A percentile compares a stretch with the other conserved stretches of the same genome.
phyloP scores from a whole-genome alignment of 306 rosid genomes.

The Mucuna pruriens region DNA sequence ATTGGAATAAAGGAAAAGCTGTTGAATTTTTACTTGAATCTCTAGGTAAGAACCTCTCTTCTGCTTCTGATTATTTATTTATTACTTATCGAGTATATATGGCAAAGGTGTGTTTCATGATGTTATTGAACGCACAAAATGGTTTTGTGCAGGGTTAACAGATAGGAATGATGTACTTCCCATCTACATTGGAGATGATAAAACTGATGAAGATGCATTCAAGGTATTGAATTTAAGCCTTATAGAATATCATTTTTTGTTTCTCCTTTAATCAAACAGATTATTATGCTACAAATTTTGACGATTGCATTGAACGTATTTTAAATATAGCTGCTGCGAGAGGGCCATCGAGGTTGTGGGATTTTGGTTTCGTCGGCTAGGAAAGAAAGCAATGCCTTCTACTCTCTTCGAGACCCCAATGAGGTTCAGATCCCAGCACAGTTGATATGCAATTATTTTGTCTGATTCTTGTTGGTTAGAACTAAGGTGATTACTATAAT shows the following conservation, averaged over 20 bases:
- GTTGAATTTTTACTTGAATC: constrained; percentile 91
- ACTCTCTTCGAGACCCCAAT: constrained; percentile 75
- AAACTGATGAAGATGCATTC: constrained; percentile 93
- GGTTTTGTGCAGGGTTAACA: constrained; percentile 58
- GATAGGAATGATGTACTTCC: constrained; percentile 71
- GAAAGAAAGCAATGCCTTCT: constrained; percentile 82
- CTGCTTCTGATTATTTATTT: neutral
- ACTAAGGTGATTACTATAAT: neutral
- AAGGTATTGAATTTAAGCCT: constrained; percentile 56
- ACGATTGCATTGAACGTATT: neutral
- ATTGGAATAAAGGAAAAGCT: constrained; percentile 98
- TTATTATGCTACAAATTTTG: neutral
- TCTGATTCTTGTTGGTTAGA: constrained; percentile 2
- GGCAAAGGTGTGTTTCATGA: neutral
- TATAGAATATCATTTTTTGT: neutral
- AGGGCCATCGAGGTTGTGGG: constrained; percentile 73
- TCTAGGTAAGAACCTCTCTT: constrained; percentile 56
- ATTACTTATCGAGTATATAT: neutral
- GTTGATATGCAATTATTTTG: neutral
- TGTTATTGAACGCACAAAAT: neutral
- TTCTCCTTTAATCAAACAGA: neutral
- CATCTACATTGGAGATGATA: constrained; percentile 89
- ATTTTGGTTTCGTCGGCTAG: constrained; percentile 74
- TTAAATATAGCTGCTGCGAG: constrained; percentile 58
- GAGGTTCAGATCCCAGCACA: constrained; percentile 55